Evolutionary conservation across 2,329 filamentous ascomycete species (phyloP), one percentile per base, ranked within the genome.

Genomic region (Paramyrothecium roridum): DNA sequence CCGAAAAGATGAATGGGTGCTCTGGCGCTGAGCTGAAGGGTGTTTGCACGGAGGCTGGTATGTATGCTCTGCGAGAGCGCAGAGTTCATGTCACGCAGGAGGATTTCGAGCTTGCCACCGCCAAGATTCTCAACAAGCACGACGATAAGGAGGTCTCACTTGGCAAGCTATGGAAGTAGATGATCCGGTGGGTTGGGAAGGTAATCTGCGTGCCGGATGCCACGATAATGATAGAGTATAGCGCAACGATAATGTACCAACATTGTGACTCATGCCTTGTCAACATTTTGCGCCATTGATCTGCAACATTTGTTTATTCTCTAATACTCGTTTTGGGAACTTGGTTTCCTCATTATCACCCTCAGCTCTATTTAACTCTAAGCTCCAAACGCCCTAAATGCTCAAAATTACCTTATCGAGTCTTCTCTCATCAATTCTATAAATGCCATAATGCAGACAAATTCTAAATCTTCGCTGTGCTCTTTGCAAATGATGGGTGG

Each of bases 1-100:
- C 95, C 30, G 95, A 99, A 81, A 98, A 98, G 85, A 99, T 99
- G 95, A 97, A 97, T 69, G 95, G 95, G 52, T 99, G 95, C 76
- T 97, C 93, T 3, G 95, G 95, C 58, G 95, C 95, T 54, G 95
- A 99, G 77, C 77, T 99, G 65, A 99, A 99, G 85, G 95, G 95
- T 79, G 95, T 99, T 50, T 99, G 95, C 74, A 99, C 95, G 48
- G 95, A 99, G 76, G 92, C 95, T 3, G 95, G 95, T 67, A 99
- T 99, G 95, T 99, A 95, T 70, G 95, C 95, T 16, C 81, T 99
- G 61, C 87, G 95, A 65, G 95, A 99, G 79, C 83, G 95, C 70
- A 87, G 95, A 76, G 93, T 99, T 56, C 95, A 99, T 73, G 95
- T 99, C 63, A 99, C 95, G 40, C 95, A 99, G 74, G 95, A 99